A percentile compares a stretch with the other conserved stretches of the same genome.
These are phyloP conservation scores for Hypoxylon sp. DNA, from an alignment of 2,329 filamentous ascomycete genomes.

Conservation along the genomic window DNA sequence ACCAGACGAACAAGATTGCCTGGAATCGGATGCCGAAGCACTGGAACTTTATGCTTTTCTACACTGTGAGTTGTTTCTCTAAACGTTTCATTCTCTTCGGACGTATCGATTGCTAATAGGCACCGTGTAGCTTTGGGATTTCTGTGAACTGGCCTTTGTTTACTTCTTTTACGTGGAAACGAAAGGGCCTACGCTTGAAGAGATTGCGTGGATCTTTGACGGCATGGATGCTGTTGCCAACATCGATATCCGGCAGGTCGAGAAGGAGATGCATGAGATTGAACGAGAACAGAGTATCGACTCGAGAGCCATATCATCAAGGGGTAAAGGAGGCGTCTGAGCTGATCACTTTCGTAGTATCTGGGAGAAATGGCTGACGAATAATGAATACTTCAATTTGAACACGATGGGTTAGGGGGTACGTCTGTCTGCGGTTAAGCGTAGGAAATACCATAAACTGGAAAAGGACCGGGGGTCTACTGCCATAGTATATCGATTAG, in stretches of 20 bases:
- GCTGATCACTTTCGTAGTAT: neutral
- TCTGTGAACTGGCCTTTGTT: conserved; percentile 67
- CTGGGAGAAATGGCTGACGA: neutral
- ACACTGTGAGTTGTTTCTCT: conserved; percentile 62
- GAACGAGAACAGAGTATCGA: conserved; percentile 50
- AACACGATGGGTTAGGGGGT: no score
- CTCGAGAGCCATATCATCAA: conserved; percentile 24
- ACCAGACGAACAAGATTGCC: conserved; percentile 70
- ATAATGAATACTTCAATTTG: conserved; percentile 2
- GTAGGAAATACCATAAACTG: conserved; percentile 18
- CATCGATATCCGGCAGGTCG: conserved; percentile 63
- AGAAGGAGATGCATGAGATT: conserved; percentile 59
- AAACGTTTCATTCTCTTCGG: no score
- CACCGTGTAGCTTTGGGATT: conserved; percentile 61
- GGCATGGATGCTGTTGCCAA: conserved; percentile 66
- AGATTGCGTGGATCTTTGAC: conserved; percentile 75
- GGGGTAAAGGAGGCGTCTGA: conserved; percentile 15
- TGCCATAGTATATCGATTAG: no score
- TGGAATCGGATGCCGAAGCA: conserved; percentile 67
- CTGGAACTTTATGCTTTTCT: conserved; percentile 74
- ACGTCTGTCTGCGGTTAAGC: no score
- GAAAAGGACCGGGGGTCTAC: neutral
- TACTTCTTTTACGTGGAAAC: conserved; percentile 76
- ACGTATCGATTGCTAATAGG: no score
- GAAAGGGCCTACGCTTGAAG: conserved; percentile 74